phyloP scores from a whole-genome alignment of 2,329 filamentous ascomycete species.

The Ceratocystiopsis minuta region DNA sequence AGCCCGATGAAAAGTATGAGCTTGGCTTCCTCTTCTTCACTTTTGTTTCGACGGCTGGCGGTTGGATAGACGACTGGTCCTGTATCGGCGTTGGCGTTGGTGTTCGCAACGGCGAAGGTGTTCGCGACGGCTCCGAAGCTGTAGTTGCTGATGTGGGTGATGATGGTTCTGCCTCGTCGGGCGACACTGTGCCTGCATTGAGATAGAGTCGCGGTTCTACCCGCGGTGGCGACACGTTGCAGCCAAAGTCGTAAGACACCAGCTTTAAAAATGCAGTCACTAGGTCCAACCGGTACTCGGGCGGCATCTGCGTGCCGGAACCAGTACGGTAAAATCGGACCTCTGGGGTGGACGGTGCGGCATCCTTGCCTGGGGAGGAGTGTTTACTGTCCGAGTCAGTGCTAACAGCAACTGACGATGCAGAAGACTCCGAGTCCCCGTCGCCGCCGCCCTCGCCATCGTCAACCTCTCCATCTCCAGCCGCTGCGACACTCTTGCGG shows the following conservation, averaged over 20 bases:
- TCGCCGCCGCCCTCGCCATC: conserved; percentile 1
- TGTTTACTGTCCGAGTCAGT: conserved; percentile 7
- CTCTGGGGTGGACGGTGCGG: conserved; percentile 1
- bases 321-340: conserved; percentile 25
- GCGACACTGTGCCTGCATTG: conserved; percentile 9
- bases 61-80: not conserved
- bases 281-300: conserved; percentile 38
- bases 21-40: conserved; percentile 12
- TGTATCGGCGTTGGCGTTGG: not conserved
- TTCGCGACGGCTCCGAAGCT: too few species aligned
- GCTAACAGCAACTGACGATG: conserved; percentile 4
- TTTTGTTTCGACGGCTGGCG: not conserved
- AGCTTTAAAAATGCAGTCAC: conserved; percentile 43
- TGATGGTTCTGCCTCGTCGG: not conserved
- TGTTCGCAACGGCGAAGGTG: not conserved
- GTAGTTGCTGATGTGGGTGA: too few species aligned
- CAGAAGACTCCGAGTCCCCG: conserved; percentile 4
- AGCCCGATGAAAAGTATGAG: conserved; percentile 40
- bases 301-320: conserved; percentile 36
- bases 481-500: conserved; percentile 4
- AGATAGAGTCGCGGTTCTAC: conserved; percentile 42
- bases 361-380: conserved; percentile 6
- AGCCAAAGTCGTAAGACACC: conserved; percentile 47
- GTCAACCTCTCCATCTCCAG: conserved; percentile 1
- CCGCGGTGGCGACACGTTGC: conserved; percentile 37